phyloP scores from a whole-genome alignment of 352 stramenopile species.

The Blastocystis sp. region DNA sequence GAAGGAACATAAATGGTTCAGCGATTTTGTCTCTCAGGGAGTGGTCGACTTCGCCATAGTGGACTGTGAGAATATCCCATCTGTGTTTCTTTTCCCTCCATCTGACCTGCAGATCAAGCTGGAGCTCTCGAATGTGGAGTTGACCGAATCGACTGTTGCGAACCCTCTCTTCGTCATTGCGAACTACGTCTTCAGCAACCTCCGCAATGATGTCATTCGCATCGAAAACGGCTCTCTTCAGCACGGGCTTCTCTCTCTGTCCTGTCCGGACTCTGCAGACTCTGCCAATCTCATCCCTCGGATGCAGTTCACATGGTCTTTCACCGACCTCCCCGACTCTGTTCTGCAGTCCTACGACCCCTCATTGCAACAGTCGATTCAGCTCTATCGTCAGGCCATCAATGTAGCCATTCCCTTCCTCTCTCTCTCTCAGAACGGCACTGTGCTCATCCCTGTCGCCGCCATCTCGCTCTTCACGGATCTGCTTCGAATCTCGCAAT shows the following conservation, averaged over 20 bases:
- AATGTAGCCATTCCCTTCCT: not conserved
- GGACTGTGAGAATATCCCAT: conserved; percentile 23
- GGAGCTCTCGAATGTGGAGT: not conserved
- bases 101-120: conserved; percentile 21
- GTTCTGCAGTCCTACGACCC: not conserved
- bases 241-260: not conserved
- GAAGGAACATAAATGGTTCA: conserved; percentile 43
- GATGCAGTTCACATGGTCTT: conserved; percentile 26
- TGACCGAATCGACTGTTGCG: not conserved
- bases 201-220: conserved; percentile 48
- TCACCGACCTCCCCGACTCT: not conserved
- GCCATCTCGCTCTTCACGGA: not conserved
- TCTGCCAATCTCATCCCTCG: conserved; percentile 18
- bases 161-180: conserved; percentile 48
- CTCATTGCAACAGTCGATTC: not conserved
- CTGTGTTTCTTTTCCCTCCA: not conserved
- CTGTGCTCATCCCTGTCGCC: not conserved
- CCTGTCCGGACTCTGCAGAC: not conserved
- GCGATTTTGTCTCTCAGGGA: conserved; percentile 10
- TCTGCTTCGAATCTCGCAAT: not conserved
- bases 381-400: not conserved
- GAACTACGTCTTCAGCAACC: conserved; percentile 51
- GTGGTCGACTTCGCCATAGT: conserved; percentile 50
- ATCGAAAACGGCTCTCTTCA: conserved; percentile 1
- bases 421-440: not conserved